Evolutionary conservation across 192 early-diverging fungal genomes (phyloP).

Genomic region (Mortierella claussenii): DNA sequence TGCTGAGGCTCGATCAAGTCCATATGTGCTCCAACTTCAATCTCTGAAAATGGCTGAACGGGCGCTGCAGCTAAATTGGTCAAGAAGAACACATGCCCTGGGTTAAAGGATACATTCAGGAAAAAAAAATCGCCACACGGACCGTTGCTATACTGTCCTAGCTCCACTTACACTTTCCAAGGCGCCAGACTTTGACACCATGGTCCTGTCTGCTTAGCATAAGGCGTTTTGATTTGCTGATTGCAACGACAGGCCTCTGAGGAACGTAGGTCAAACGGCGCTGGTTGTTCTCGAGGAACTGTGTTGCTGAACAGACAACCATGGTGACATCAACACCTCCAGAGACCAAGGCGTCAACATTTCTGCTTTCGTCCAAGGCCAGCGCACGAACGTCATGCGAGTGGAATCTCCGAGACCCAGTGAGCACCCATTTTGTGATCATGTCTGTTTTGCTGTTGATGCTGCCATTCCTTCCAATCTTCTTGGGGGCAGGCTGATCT

Average conservation of each 20-base stretch:
- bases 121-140: not conserved
- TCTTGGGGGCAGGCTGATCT: constrained; percentile 53
- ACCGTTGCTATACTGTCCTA: not conserved
- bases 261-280: constrained; percentile 73
- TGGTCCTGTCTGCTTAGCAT: constrained; percentile 73
- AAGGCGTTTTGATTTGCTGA: constrained; percentile 70
- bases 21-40: constrained; percentile 55
- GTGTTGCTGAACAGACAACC: constrained; percentile 64
- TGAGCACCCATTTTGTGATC: constrained; percentile 75
- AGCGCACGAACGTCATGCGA: constrained; percentile 94
- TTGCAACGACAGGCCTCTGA: constrained; percentile 63
- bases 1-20: constrained; percentile 72
- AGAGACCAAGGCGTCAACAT: constrained; percentile 78
- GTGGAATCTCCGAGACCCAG: constrained; percentile 91
- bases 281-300: constrained; percentile 71
- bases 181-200: constrained; percentile 83
- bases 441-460: constrained; percentile 32
- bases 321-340: constrained; percentile 88
- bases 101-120: not conserved
- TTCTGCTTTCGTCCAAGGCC: constrained; percentile 76
- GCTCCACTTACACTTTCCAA: constrained; percentile 70
- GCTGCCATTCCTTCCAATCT: constrained; percentile 26
- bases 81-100: not conserved
- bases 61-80: constrained; percentile 30
- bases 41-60: constrained; percentile 39